Conservation (phyloP, 148 eudicot genomes). For the Cornus controversa region DNA sequence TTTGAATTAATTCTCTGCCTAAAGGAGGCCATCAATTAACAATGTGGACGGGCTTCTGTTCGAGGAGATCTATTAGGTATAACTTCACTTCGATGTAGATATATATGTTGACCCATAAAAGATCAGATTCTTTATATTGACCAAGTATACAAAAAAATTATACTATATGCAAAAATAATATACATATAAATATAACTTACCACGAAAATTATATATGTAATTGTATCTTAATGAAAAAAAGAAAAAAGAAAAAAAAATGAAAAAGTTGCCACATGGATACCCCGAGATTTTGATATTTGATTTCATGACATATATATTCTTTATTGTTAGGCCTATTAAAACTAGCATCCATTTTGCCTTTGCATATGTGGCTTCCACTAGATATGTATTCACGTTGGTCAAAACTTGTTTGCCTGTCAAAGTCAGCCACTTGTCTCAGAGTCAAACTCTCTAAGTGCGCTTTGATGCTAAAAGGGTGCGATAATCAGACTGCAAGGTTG, state of each 20-base stretch:
- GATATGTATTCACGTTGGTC: background rate
- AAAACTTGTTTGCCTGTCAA: background rate
- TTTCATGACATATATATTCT: background rate
- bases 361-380: conserved; percentile 7
- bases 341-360: background rate
- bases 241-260: too few species aligned
- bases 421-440: background rate
- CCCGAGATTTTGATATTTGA: background rate
- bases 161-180: too few species aligned
- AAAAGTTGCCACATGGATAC: background rate
- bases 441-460: background rate
- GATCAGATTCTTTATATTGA: background rate
- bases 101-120: background rate
- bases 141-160: background rate
- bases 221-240: too few species aligned
- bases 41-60: conserved; percentile 7
- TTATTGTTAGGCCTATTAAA: conserved; percentile 9
- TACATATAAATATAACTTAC: too few species aligned
- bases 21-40: background rate
- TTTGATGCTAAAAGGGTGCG: background rate
- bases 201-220: too few species aligned
- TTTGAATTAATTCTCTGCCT: background rate
- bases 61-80: background rate
- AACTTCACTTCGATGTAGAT: background rate
- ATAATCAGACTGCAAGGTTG: background rate